phyloP scores from a whole-genome alignment of 2,329 filamentous ascomycete genomes.

The Pseudofabraea citricarpa region DNA sequence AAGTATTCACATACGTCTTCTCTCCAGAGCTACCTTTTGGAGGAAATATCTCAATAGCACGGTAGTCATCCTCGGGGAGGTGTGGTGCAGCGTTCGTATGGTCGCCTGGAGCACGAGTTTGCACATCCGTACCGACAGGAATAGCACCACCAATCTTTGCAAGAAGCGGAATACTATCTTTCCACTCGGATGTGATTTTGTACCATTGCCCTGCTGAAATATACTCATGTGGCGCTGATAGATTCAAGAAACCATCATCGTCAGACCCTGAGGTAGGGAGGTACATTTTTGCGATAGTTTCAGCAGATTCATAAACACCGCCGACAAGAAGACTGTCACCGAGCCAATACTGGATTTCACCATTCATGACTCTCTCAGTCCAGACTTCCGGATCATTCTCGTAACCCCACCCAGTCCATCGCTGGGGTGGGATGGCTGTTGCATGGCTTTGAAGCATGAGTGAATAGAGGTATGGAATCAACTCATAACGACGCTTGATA shows the following conservation, averaged over 20 bases:
- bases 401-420: constrained; percentile 72
- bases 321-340: constrained; percentile 62
- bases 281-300: constrained; percentile 52
- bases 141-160: constrained; percentile 50
- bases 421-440: constrained; percentile 57
- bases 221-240: constrained; percentile 56
- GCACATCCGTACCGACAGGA: constrained; percentile 44
- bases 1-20: constrained; percentile 35
- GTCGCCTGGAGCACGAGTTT: constrained; percentile 47
- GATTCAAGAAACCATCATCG: constrained; percentile 56
- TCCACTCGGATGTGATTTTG: constrained; percentile 44
- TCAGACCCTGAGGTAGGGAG: constrained; percentile 42
- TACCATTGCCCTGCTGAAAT: constrained; percentile 50
- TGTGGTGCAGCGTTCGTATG: constrained; percentile 36
- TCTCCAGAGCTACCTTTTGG: constrained; percentile 35
- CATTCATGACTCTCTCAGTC: constrained; percentile 52
- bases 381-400: constrained; percentile 63
- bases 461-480: constrained; percentile 69
- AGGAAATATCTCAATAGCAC: constrained; percentile 54
- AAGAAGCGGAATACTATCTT: constrained; percentile 48
- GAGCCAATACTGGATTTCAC: constrained; percentile 70
- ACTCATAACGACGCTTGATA: constrained; percentile 66
- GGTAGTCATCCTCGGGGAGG: constrained; percentile 44
- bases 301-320: constrained; percentile 60
- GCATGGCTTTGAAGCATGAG: constrained; percentile 57